Evolutionary conservation across 352 stramenopile species (phyloP).

Genomic region (Pythium insidiosum): DNA sequence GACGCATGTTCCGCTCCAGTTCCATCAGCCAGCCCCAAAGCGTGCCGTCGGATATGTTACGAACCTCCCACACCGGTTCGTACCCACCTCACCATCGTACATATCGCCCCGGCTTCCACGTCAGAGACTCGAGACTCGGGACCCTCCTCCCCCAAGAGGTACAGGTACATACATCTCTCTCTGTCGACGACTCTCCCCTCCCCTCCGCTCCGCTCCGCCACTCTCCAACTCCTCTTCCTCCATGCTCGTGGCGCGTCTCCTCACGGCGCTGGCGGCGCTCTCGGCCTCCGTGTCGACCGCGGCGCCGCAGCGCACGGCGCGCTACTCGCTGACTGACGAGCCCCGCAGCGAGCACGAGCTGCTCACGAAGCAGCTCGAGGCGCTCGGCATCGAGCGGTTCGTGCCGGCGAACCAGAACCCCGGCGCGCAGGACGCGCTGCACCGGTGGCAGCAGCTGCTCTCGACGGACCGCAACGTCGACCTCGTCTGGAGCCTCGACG

Average conservation of each 20-base stretch:
- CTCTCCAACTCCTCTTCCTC: not conserved
- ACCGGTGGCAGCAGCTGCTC: slow-evolving; percentile 32
- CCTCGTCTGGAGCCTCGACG: slow-evolving; percentile 49
- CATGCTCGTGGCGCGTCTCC: not conserved
- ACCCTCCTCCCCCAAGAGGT: no score
- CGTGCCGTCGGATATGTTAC: no score
- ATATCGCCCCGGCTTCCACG: no score
- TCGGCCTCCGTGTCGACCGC: no score
- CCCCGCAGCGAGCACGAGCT: slow-evolving; percentile 23
- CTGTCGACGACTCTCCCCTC: not conserved
- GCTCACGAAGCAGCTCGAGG: slow-evolving; percentile 38
- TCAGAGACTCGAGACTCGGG: no score
- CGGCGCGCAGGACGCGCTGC: slow-evolving; percentile 7
- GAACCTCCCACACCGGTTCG: no score
- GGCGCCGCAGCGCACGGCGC: no score
- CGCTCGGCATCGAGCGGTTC: slow-evolving; percentile 48
- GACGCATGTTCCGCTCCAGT: no score
- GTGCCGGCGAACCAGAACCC: slow-evolving; percentile 12
- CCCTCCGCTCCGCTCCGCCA: not conserved
- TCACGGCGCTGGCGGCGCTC: slow-evolving; percentile 3
- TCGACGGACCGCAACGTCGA: slow-evolving; percentile 42
- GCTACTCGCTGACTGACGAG: slow-evolving; percentile 45
- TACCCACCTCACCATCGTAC: no score
- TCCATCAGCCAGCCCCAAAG: no score
- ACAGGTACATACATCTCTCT: no score